Evolutionary conservation across 331 rosid species (phyloP), one percentile per base, ranked within the genome.

Genomic region (Rhamnella rubrinervis): DNA sequence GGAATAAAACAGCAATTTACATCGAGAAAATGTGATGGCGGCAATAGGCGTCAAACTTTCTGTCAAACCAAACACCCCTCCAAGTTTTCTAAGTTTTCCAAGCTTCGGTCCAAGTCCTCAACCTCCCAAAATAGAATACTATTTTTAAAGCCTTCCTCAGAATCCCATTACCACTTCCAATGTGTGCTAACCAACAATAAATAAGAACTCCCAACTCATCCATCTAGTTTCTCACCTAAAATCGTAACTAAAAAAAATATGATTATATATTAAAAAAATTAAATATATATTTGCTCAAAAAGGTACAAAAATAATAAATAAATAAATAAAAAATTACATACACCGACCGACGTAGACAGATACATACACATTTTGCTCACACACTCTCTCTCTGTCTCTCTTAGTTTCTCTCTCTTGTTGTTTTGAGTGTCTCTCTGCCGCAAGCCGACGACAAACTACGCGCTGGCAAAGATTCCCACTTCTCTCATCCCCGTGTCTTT

Each of bases 381-480:
- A 4, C 14, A 11, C 49, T 1, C 49, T 7, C 49, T 8, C 13
- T 44, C 49, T 44, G 16, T 44, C 49, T 44, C 13, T 44, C 16
- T 0, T 44, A 0, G 14, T 44, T 11, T 44, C 49, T 44, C 49
- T 44, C 13, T 44, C 16, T 44, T 31, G 4, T 31, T 44, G 16
- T 44, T 44, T 41, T 64, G 38, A 55, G 71, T 49, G 14, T 40
- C 51, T 40, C 62, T 60, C 73, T 61, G 74, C 78, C 70, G 71
- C 83, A 90, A 85, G 60, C 79, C 74, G 95, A 90, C 95, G 92
- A 84, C 38, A 72, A 59, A 75, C 62, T 85, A 86, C 87, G 79
- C 73, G 95, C 87, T 90, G 97, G 82, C 92, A 84, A 85, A 90
- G 90, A 85, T 85, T 90, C 92, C 87, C 70, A 59, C 71, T 38